A percentile compares a stretch with the other conserved stretches of the same genome.
These are phyloP conservation scores for Termitomyces sp. DNA, from an alignment of 768 basidiomycete genomes.

Conservation along the genomic window DNA sequence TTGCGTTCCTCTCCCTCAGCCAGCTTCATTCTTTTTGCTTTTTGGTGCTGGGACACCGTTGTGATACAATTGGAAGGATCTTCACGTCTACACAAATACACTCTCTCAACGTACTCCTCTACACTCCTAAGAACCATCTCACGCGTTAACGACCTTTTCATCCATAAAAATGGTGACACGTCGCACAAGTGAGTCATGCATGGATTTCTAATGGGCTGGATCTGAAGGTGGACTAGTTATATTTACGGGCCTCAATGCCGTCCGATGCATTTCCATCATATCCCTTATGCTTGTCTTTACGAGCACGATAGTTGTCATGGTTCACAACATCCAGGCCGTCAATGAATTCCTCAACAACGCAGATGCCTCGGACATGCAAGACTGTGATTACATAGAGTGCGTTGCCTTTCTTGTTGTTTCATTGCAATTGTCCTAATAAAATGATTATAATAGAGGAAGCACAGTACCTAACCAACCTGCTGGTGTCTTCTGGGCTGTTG, in stretches of 20 bases:
- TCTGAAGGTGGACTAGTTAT: slow-evolving; percentile 22
- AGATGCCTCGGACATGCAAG: slow-evolving; percentile 30
- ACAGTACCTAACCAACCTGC: slow-evolving; percentile 94
- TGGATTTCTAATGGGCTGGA: not conserved
- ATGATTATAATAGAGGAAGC: slow-evolving; percentile 41
- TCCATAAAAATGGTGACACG: slow-evolving; percentile 24
- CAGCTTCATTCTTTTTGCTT: slow-evolving; percentile 11
- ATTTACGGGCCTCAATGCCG: slow-evolving; percentile 74
- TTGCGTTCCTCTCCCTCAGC: slow-evolving; percentile 2
- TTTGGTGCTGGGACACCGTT: slow-evolving; percentile 30
- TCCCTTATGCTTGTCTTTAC: slow-evolving; percentile 77
- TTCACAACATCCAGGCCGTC: slow-evolving; percentile 71
- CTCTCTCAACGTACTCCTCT: slow-evolving; percentile 10
- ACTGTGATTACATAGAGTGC: slow-evolving; percentile 82
- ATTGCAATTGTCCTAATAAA: not conserved
- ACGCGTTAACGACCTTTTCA: not conserved
- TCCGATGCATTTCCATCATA: slow-evolving; percentile 73
- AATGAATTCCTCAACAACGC: slow-evolving; percentile 52
- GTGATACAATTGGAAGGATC: slow-evolving; percentile 8
- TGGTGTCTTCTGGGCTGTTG: slow-evolving; percentile 87
- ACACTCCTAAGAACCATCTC: slow-evolving; percentile 1
- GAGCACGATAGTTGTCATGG: slow-evolving; percentile 68
- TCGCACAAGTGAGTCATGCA: slow-evolving; percentile 25
- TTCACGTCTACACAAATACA: slow-evolving; percentile 2
- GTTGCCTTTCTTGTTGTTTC: slow-evolving; percentile 16